Evolutionary conservation across 768 basidiomycete genomes (phyloP).

Genomic region (Hemileccinum rubropunctum): DNA sequence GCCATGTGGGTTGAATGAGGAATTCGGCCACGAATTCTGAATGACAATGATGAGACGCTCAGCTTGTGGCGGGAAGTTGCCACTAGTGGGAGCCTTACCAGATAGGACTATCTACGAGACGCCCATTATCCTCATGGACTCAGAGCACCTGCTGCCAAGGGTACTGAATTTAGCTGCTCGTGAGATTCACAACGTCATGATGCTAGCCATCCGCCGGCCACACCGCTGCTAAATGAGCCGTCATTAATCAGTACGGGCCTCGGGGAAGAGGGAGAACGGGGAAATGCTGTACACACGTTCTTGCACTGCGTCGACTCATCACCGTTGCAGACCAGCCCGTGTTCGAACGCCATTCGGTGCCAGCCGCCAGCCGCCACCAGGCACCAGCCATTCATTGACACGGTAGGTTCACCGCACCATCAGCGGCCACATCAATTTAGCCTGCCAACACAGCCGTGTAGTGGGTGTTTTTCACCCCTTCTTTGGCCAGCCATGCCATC

Average conservation of each 20-base stretch:
- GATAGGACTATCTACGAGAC: no score
- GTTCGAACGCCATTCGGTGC: no score
- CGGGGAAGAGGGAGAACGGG: not conserved
- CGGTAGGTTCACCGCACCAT: conserved; percentile 2
- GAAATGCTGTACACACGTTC: not conserved
- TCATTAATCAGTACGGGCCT: not conserved
- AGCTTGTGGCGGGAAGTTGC: no score
- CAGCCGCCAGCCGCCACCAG: conserved; percentile 15
- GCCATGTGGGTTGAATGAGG: no score
- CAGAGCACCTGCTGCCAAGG: no score
- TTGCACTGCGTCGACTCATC: not conserved
- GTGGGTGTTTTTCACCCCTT: not conserved
- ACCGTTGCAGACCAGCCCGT: not conserved
- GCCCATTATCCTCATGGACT: no score
- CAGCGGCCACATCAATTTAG: conserved; percentile 20
- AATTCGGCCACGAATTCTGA: no score
- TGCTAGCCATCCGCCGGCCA: not conserved
- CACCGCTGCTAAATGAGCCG: not conserved
- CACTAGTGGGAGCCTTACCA: no score
- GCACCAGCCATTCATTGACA: conserved; percentile 16
- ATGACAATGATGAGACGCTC: no score
- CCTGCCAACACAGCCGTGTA: conserved; percentile 14
- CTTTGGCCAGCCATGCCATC: not conserved
- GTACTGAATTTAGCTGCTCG: no score
- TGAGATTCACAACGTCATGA: no score